Percentiles rank a stretch among this genome's conserved stretches.
These are phyloP conservation scores for Pythium phragmitis DNA, from an alignment of 352 stramenopile species.

Conservation along the genomic window DNA sequence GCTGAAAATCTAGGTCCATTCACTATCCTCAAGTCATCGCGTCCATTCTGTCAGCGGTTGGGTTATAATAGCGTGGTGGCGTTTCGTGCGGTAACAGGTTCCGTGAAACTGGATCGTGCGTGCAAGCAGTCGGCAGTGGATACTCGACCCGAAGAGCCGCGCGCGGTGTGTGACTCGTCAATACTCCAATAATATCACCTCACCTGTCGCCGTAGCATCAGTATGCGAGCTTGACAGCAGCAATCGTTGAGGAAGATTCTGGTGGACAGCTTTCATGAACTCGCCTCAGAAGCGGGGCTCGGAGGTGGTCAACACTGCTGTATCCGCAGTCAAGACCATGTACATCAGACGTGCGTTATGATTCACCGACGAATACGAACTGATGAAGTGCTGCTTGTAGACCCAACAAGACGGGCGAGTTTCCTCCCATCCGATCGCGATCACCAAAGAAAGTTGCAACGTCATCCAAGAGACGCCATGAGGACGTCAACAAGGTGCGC, in stretches of 20 bases:
- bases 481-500: slow-evolving; percentile 5
- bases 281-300: slow-evolving; percentile 5
- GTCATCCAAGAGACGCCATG: slow-evolving; percentile 8
- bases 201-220: neutral
- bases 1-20: neutral
- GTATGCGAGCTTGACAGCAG: neutral
- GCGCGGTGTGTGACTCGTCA: neutral
- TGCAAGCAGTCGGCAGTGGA: neutral
- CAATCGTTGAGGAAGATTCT: neutral
- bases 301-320: neutral
- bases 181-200: slow-evolving; percentile 6
- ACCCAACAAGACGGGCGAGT: slow-evolving; percentile 6
- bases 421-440: slow-evolving; percentile 24
- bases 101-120: neutral
- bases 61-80: neutral
- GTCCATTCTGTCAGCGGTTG: neutral
- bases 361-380: neutral
- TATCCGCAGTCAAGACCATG: slow-evolving; percentile 8
- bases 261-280: slow-evolving; percentile 2
- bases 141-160: slow-evolving; percentile 5
- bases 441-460: slow-evolving; percentile 28
- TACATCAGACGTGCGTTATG: neutral
- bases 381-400: neutral
- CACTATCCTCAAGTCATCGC: neutral
- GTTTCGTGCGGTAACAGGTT: slow-evolving; percentile 11